Evolutionary conservation across 2,329 filamentous ascomycete genomes (phyloP).

Genomic region (Beauveria pseudobassiana): DNA sequence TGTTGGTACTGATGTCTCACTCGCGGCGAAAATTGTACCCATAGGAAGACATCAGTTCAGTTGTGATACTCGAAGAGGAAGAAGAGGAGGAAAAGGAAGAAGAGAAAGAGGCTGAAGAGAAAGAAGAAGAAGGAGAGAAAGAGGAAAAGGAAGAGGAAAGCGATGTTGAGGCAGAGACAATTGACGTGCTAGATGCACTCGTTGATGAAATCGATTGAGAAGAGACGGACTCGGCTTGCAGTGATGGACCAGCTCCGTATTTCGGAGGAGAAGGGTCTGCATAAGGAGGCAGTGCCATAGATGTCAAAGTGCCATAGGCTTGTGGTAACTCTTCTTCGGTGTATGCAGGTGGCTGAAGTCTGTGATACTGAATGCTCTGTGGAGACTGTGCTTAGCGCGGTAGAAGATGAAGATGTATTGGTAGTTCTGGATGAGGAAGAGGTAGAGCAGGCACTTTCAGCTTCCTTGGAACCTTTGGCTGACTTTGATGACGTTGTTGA

Average conservation of each 20-base stretch:
- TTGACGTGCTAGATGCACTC: background rate
- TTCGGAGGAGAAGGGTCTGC: background rate
- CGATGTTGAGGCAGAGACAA: background rate
- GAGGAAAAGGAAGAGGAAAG: background rate
- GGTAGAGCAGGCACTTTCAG: background rate
- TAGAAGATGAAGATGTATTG: background rate
- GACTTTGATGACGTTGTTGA: background rate
- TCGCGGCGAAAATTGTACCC: background rate
- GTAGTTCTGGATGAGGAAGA: background rate
- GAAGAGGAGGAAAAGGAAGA: background rate
- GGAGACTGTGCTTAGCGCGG: background rate
- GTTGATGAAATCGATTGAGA: background rate
- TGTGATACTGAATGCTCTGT: background rate
- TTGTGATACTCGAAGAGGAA: background rate
- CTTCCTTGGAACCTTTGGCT: background rate
- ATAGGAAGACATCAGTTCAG: background rate
- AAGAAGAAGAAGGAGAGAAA: background rate
- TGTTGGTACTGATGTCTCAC: background rate
- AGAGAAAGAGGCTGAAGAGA: background rate
- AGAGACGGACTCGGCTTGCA: background rate
- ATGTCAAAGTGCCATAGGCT: conserved; percentile 3
- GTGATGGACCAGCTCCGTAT: background rate
- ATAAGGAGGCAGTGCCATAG: conserved; percentile 3
- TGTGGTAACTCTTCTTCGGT: background rate
- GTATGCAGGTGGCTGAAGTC: background rate